phyloP scores from a whole-genome alignment of 805 yeast genomes.

The Candida parachauliodes region DNA sequence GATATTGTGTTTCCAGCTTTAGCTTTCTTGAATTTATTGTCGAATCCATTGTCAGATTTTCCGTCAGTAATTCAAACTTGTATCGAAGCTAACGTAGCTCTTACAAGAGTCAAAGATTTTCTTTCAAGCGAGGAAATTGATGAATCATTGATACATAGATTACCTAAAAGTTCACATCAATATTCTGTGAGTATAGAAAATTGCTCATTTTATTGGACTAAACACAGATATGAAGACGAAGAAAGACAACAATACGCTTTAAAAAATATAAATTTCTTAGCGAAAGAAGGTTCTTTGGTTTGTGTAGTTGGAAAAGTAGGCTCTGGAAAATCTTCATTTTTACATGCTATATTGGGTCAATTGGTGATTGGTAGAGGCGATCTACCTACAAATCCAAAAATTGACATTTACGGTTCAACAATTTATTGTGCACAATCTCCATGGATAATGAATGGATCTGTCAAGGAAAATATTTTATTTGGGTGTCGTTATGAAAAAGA shows the following conservation, averaged over 20 bases:
- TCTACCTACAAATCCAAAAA: conserved; percentile 12
- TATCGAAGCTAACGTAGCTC: conserved; percentile 57
- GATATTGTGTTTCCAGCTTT: conserved; percentile 69
- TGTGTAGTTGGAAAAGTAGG: conserved; percentile 70
- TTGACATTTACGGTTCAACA: conserved; percentile 35
- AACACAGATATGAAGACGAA: conserved; percentile 11
- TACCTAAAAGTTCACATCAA: conserved; percentile 10
- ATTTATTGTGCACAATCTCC: conserved; percentile 64
- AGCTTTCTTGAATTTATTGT: conserved; percentile 53
- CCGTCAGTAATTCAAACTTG: conserved; percentile 56
- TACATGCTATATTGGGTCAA: conserved; percentile 54
- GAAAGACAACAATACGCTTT: conserved; percentile 30
- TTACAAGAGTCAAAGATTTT: conserved; percentile 51
- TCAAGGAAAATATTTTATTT: conserved; percentile 49
- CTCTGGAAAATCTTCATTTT: conserved; percentile 59
- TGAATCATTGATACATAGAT: conserved; percentile 18
- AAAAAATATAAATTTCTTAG: conserved; percentile 45
- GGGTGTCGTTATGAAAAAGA: conserved; percentile 43
- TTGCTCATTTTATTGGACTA: conserved; percentile 53
- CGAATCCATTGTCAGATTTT: conserved; percentile 55
- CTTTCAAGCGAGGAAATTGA: conserved; percentile 47
- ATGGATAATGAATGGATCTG: conserved; percentile 50
- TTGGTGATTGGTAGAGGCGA: conserved; percentile 19
- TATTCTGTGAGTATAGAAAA: conserved; percentile 35
- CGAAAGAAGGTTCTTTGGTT: conserved; percentile 49